Conservation (phyloP, 2,329 filamentous ascomycete species). For the Cladosporium sp. region DNA sequence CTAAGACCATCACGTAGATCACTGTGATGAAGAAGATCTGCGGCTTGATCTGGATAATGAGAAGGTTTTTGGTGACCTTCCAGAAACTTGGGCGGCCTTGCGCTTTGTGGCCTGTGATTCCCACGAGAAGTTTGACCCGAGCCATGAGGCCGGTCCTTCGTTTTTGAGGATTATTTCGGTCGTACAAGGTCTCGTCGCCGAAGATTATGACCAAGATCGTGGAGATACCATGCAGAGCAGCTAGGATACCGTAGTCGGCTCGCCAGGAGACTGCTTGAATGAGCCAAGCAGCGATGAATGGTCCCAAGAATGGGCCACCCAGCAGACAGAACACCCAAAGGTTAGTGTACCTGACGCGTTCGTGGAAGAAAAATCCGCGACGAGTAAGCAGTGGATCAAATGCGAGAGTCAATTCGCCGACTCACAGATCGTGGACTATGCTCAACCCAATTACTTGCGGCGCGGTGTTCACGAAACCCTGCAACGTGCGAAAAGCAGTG, state of each 20-base stretch:
- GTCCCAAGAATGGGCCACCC: constrained; percentile 21
- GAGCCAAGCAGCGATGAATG: constrained; percentile 24
- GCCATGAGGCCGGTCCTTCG: not conserved
- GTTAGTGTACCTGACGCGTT: constrained; percentile 39
- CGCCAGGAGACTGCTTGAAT: constrained; percentile 19
- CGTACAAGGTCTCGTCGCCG: not conserved
- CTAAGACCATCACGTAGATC: constrained; percentile 28
- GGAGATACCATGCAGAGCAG: not conserved
- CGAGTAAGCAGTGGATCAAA: not conserved
- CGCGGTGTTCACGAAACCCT: constrained; percentile 32
- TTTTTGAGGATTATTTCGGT: not conserved
- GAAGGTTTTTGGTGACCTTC: constrained; percentile 27
- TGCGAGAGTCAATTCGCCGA: not conserved
- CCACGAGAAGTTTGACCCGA: not conserved
- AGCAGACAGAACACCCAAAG: constrained; percentile 37
- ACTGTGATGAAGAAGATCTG: constrained; percentile 22
- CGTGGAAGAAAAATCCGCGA: constrained; percentile 38
- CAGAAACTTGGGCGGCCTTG: constrained; percentile 21
- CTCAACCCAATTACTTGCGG: constrained; percentile 33
- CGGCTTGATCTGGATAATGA: constrained; percentile 20
- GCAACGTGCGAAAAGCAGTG: constrained; percentile 32
- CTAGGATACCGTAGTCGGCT: constrained; percentile 21
- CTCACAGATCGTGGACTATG: constrained; percentile 37
- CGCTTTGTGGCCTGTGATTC: not conserved
- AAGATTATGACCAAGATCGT: not conserved